Percentiles rank a stretch among this genome's conserved stretches.
Evolutionary conservation across 768 basidiomycete genomes (phyloP).

Genomic region (Pleurotus salmoneostramineus): DNA sequence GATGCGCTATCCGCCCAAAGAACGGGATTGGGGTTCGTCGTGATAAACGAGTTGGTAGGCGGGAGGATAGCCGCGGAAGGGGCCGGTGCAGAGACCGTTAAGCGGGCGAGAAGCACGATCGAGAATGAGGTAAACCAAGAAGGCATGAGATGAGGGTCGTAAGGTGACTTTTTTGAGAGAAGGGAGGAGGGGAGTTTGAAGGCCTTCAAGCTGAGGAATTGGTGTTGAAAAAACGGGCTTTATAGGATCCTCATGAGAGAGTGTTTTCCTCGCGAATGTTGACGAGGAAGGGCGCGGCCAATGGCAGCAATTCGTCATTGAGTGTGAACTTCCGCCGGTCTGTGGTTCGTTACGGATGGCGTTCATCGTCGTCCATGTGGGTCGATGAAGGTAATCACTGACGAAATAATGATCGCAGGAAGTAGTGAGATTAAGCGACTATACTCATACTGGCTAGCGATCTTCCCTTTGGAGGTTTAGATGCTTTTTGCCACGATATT

Average conservation of each 20-base stretch:
- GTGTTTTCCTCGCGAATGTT: too few species aligned
- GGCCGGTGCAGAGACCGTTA: background rate
- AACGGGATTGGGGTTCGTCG: slow-evolving; percentile 37
- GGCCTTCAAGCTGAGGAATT: too few species aligned
- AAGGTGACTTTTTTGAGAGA: background rate
- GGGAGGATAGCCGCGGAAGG: background rate
- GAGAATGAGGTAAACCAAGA: background rate
- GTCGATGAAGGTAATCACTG: background rate
- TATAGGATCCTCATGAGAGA: too few species aligned
- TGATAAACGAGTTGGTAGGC: slow-evolving; percentile 5
- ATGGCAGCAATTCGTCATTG: too few species aligned
- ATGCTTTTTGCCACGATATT: background rate
- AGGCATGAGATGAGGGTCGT: background rate
- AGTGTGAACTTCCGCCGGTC: too few species aligned
- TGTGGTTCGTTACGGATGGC: background rate
- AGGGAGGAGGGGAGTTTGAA: background rate
- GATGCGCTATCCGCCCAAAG: slow-evolving; percentile 27
- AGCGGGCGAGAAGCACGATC: background rate
- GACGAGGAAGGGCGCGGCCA: too few species aligned
- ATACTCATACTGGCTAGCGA: background rate
- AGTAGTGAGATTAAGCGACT: background rate
- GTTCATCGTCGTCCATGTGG: background rate
- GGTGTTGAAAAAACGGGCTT: too few species aligned
- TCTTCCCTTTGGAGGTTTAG: background rate
- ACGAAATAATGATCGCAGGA: background rate